These are phyloP conservation scores for Saturnispora besseyi DNA, from an alignment of 805 yeast species.

Conservation along the genomic window DNA sequence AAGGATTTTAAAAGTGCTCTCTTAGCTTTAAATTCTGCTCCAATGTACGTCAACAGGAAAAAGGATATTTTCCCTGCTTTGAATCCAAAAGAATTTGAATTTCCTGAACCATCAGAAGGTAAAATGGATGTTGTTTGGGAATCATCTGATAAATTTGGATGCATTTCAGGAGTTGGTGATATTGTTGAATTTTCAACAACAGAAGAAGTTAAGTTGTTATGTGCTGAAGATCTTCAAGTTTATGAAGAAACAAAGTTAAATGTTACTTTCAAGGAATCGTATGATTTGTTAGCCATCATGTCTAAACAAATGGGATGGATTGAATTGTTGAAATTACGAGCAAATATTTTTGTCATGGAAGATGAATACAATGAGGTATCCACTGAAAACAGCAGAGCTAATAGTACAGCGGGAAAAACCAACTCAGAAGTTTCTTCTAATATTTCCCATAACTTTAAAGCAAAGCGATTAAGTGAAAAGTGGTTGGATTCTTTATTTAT, in stretches of 20 bases:
- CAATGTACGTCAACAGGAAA: slow-evolving; percentile 46
- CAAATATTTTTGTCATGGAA: slow-evolving; percentile 74
- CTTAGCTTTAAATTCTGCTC: slow-evolving; percentile 62
- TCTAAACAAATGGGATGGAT: slow-evolving; percentile 79
- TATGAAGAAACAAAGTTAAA: slow-evolving; percentile 41
- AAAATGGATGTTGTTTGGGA: slow-evolving; percentile 42
- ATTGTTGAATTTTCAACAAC: slow-evolving; percentile 27
- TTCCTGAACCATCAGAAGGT: slow-evolving; percentile 50
- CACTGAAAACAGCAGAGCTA: slow-evolving; percentile 13
- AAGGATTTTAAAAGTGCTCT: slow-evolving; percentile 54
- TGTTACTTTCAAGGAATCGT: slow-evolving; percentile 51
- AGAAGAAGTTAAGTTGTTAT: slow-evolving; percentile 33
- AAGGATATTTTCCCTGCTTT: slow-evolving; percentile 39
- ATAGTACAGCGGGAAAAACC: neutral
- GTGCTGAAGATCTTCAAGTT: slow-evolving; percentile 40
- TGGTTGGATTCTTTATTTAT: slow-evolving; percentile 65
- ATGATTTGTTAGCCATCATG: slow-evolving; percentile 61
- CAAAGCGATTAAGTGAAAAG: slow-evolving; percentile 58
- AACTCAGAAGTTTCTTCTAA: slow-evolving; percentile 14
- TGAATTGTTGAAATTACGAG: slow-evolving; percentile 52
- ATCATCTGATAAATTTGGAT: slow-evolving; percentile 25
- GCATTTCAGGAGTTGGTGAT: slow-evolving; percentile 27
- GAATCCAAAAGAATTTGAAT: slow-evolving; percentile 33
- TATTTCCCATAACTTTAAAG: slow-evolving; percentile 21
- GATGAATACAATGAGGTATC: slow-evolving; percentile 41